Evolutionary conservation across 2,329 filamentous ascomycete species (phyloP).

Genomic region (Neofusicoccum sp.): DNA sequence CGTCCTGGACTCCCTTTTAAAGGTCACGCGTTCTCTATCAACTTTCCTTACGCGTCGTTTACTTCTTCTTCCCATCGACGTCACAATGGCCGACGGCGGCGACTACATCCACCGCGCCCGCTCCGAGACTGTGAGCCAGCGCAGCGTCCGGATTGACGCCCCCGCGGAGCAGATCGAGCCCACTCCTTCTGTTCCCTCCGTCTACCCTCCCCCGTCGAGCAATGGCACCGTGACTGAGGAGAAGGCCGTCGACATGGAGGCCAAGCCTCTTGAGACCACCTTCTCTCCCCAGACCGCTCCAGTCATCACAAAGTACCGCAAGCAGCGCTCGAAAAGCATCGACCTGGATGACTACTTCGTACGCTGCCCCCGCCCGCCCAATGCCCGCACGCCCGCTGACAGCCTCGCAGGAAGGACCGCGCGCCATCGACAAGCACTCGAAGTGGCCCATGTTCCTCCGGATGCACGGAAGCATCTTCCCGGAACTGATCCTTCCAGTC

Average conservation of each 20-base stretch:
- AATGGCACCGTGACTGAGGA: conserved; percentile 12
- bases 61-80: neutral
- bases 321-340: conserved; percentile 29
- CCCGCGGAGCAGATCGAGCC: neutral
- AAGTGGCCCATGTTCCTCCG: conserved; percentile 75
- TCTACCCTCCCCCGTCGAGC: conserved; percentile 5
- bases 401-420: conserved; percentile 51
- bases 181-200: neutral
- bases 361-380: conserved; percentile 24
- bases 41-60: neutral
- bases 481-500: conserved; percentile 71
- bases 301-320: conserved; percentile 16
- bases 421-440: conserved; percentile 69
- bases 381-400: conserved; percentile 20
- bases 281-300: neutral
- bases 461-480: conserved; percentile 72
- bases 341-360: conserved; percentile 62
- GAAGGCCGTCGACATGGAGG: conserved; percentile 1
- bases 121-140: conserved; percentile 5
- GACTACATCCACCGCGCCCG: neutral
- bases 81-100: conserved; percentile 6
- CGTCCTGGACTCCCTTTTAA: conserved; percentile 14
- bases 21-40: conserved; percentile 9
- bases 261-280: conserved; percentile 5
- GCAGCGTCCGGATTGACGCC: neutral